Evolutionary conservation across 2,329 filamentous ascomycete genomes (phyloP), one percentile per base, ranked within the genome.

Genomic region (Aspergillus sp.): DNA sequence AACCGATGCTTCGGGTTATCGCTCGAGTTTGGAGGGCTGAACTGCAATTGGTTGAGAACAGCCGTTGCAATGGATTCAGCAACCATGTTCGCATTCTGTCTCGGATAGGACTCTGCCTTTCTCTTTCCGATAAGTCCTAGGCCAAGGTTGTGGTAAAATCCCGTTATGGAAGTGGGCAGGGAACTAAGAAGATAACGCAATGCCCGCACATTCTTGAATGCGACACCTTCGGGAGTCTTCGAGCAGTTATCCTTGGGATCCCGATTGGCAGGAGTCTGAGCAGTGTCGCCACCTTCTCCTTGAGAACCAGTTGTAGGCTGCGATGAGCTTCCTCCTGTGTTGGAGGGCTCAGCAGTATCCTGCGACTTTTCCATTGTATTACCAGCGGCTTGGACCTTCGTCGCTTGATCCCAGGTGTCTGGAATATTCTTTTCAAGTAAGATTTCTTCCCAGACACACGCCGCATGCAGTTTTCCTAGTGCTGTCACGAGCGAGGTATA

Each of bases 371-470:
- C 66, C 41, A 65, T 57, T 32, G 61, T 62, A 23, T 63, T 56
- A 3, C 67, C 66, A 41, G 66, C 64, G 22, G 64, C 59, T 32
- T 69, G 69, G 45, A 68, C 63, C 56, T 72, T 68, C 25, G 72
- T 74, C 23, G 71, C 67, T 51, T 72, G 67, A 53, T 75, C 71
- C 76, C 76, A 79, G 15, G 69, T 61, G 37, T 83, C 77, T 1
- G 91, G 89, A 43, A 95, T 84, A 45, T 80, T 76, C 44, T 81
- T 83, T 54, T 86, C 80, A 41, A 96, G 74, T 0, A 84, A 74
- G 32, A 90, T 86, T 55, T 94, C 87, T 66, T 98, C 91, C 67
- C 84, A 85, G n/a, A 95, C 77, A 50, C 89, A 86, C 45, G 85
- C 84, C 38, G 86, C 81, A 54, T 96, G 79, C 13, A 98, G 72